Evolutionary conservation across 2,329 filamentous ascomycete species (phyloP).

Genomic region (Shiraia bambusicola): DNA sequence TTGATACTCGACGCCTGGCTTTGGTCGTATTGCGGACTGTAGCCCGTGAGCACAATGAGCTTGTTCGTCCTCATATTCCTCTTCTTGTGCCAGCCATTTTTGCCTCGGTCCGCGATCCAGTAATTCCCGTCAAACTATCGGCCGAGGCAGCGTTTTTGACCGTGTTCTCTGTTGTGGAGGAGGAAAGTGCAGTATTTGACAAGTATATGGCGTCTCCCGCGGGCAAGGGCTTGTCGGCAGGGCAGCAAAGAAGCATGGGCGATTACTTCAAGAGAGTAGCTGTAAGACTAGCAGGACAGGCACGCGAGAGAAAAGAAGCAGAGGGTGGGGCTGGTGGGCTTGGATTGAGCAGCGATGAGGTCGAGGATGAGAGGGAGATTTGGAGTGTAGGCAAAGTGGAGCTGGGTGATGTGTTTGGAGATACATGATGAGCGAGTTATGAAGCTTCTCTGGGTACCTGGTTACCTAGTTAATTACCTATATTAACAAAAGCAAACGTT

Average conservation of each 20-base stretch:
- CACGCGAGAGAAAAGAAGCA: constrained; percentile 83
- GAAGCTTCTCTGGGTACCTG: too few relatives aligned
- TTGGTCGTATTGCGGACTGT: constrained; percentile 87
- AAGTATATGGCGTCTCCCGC: constrained; percentile 74
- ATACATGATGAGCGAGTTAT: constrained; percentile 2
- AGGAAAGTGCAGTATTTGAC: constrained; percentile 83
- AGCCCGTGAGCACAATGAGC: constrained; percentile 73
- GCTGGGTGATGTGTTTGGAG: constrained; percentile 59
- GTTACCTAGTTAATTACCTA: too few relatives aligned
- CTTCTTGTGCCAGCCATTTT: constrained; percentile 84
- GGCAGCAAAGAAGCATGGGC: constrained; percentile 82
- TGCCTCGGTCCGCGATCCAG: constrained; percentile 80
- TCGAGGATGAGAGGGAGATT: constrained; percentile 91
- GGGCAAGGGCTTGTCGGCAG: constrained; percentile 64
- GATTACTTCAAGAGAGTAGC: constrained; percentile 98
- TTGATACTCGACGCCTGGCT: constrained; percentile 81
- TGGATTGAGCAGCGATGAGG: constrained; percentile 84
- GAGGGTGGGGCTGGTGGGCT: constrained; percentile 86
- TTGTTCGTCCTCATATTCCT: constrained; percentile 77
- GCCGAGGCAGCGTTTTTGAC: constrained; percentile 93
- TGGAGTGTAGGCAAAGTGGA: constrained; percentile 95
- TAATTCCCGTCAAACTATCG: constrained; percentile 93
- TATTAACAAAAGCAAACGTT: constrained; percentile 1
- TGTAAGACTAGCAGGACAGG: constrained; percentile 79
- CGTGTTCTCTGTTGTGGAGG: constrained; percentile 85